phyloP scores from a whole-genome alignment of 208 protist species.

The Angomonas deanei region DNA sequence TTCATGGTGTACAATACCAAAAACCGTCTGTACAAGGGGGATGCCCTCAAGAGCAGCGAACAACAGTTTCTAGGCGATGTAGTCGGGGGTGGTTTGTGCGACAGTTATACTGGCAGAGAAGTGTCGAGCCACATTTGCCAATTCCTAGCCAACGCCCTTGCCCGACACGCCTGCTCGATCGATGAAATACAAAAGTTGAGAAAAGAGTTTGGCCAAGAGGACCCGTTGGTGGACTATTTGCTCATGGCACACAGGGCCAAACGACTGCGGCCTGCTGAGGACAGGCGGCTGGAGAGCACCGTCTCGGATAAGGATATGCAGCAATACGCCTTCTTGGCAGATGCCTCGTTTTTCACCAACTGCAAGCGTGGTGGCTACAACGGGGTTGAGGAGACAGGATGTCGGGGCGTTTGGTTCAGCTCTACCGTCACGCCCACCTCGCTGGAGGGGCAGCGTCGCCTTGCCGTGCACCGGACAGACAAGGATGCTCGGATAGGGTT shows the following conservation, averaged over 20 bases:
- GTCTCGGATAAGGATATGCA: constrained; percentile 74
- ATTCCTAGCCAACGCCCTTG: constrained; percentile 51
- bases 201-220: constrained; percentile 32
- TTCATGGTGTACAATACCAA: constrained; percentile 64
- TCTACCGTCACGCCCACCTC: constrained; percentile 41
- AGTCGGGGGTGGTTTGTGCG: constrained; percentile 55
- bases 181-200: constrained; percentile 31
- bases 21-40: constrained; percentile 32
- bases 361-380: constrained; percentile 13
- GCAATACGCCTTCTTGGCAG: constrained; percentile 72
- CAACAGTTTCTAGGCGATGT: constrained; percentile 30
- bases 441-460: constrained; percentile 25
- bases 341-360: constrained; percentile 50
- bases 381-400: constrained; percentile 30
- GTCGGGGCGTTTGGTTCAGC: constrained; percentile 72
- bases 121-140: constrained; percentile 40
- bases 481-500: constrained; percentile 7
- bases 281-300: constrained; percentile 13
- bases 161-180: constrained; percentile 55
- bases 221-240: constrained; percentile 56
- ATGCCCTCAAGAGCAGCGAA: background rate
- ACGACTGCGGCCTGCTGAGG: background rate
- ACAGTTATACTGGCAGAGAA: constrained; percentile 59
- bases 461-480: constrained; percentile 6
- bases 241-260: constrained; percentile 9